These are phyloP conservation scores for Vairimorpha ceranae DNA, from an alignment of 371 early-diverging fungal species.

Conservation along the genomic window DNA sequence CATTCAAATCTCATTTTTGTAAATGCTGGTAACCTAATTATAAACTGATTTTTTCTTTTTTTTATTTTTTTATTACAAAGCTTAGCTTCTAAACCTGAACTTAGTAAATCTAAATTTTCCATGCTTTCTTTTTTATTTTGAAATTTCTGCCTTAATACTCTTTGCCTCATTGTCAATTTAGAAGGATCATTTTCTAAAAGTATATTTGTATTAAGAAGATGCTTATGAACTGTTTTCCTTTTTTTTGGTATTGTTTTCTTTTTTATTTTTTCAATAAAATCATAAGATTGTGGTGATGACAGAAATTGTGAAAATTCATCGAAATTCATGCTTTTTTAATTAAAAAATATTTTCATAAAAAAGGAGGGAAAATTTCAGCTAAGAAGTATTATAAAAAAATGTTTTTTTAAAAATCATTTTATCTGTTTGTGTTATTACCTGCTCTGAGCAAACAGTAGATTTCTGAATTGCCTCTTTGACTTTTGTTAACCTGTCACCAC, in stretches of 20 bases:
- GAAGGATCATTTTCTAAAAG: neutral
- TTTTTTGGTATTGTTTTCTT: neutral
- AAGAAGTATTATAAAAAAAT: too few relatives aligned
- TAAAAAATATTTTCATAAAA: neutral
- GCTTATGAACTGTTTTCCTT: neutral
- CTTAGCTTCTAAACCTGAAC: neutral
- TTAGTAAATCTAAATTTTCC: neutral
- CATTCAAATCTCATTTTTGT: neutral
- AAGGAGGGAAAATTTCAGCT: neutral
- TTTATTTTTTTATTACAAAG: neutral
- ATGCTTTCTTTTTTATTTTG: neutral
- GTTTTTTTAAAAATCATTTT: too few relatives aligned
- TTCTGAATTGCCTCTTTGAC: too few relatives aligned
- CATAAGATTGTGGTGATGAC: slow-evolving; percentile 6
- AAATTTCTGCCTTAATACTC: neutral
- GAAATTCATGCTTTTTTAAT: neutral
- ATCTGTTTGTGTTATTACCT: too few relatives aligned
- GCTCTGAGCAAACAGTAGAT: too few relatives aligned
- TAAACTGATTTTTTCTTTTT: neutral
- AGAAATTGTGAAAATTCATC: neutral
- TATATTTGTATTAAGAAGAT: neutral
- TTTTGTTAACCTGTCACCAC: too few relatives aligned
- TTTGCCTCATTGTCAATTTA: slow-evolving; percentile 2
- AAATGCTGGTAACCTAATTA: neutral
- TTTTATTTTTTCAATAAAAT: neutral